Base-by-base conservation (phyloP, 2,329 filamentous ascomycete species). In the Parastagonospora avenae region DNA sequence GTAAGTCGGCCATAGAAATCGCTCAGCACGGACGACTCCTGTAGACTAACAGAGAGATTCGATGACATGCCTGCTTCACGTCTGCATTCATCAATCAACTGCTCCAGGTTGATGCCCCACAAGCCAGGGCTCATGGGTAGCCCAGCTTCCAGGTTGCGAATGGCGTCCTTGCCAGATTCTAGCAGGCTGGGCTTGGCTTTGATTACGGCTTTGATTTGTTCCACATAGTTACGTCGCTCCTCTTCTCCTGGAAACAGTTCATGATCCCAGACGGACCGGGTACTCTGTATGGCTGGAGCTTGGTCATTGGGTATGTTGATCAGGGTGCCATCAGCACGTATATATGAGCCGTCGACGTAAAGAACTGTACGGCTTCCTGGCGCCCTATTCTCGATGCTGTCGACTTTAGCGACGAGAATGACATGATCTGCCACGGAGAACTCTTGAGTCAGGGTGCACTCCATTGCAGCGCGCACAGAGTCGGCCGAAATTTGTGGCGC, bases 391-490 rank as follows among this genome's bases (percentile, higher is more conserved):
- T 54, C 48, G 19, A 68, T 32, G 8, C 38, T 50, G 7, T 52
- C 49, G 14, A 81, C 72, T 41, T 72, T 67, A n/a, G 77, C 79
- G 44, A 81, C 71, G 1, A 78, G 68, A 16, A 82, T 72, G 29
- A 77, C 63, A 55, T 82, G 79, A 55, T 82, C 79, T 3, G 70
- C 76, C 32, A 81, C 71, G 8, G 62, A 48, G 4, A 80, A 53
- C 30, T 76, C 69, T 6, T 62, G 52, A 27, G 74, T 59, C 15
- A 77, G 16, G 15, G 68, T 52, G 33, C 74, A 79, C 24, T 63
- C 55, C 24, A 78, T 53, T 4, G 63, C 52, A 28, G 68, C 71
- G 8, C 70, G 46, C 24, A 70, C 57, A 27, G 32, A 44, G 2
- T 52, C 31, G 12, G 50, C 49, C 8, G 24, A 15, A 12, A 70